Percentiles rank a stretch among this genome's conserved stretches.
These are phyloP conservation scores for Knoxdaviesia capensis DNA, from an alignment of 2,329 filamentous ascomycete genomes.

Conservation along the genomic window DNA sequence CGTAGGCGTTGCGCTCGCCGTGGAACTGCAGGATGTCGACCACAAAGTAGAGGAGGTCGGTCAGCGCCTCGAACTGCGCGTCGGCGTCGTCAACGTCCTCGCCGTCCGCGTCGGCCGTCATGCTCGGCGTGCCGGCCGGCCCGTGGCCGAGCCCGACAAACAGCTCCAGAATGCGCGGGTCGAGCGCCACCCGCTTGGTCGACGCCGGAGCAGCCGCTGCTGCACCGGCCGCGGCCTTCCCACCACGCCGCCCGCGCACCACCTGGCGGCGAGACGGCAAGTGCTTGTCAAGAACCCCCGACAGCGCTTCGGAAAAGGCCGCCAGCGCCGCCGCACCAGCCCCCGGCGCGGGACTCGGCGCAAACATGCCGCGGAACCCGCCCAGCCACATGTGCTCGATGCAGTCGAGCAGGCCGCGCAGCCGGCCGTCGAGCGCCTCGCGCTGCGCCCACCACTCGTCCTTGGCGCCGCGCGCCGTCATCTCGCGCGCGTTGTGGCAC, in stretches of 20 bases:
- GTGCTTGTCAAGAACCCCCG: conserved; percentile 62
- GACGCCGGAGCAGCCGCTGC: too few species aligned
- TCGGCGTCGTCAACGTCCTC: conserved; percentile 42
- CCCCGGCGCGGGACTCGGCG: conserved; percentile 44
- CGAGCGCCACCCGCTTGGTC: conserved; percentile 24
- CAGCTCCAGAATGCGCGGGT: conserved; percentile 54
- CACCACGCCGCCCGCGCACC: conserved; percentile 28
- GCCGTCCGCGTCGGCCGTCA: conserved; percentile 74
- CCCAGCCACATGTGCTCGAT: conserved; percentile 91
- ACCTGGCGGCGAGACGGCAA: conserved; percentile 61
- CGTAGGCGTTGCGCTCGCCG: conserved; percentile 88
- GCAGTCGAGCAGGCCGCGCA: conserved; percentile 61
- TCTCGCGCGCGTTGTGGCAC: conserved; percentile 53
- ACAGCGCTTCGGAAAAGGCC: conserved; percentile 59
- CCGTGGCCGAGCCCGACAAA: conserved; percentile 58
- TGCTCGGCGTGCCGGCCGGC: conserved; percentile 63
- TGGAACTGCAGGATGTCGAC: conserved; percentile 94
- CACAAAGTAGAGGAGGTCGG: conserved; percentile 86
- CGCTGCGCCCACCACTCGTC: conserved; percentile 80
- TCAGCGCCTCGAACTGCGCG: conserved; percentile 57
- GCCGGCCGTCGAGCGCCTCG: conserved; percentile 54
- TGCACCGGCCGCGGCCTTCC: conserved; percentile 7
- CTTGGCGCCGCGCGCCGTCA: conserved; percentile 54
- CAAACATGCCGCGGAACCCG: conserved; percentile 88
- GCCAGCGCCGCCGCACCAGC: conserved; percentile 45